These are phyloP conservation scores for Blastomyces emzantsi DNA, from an alignment of 2,329 filamentous ascomycete genomes.

Conservation along the genomic window DNA sequence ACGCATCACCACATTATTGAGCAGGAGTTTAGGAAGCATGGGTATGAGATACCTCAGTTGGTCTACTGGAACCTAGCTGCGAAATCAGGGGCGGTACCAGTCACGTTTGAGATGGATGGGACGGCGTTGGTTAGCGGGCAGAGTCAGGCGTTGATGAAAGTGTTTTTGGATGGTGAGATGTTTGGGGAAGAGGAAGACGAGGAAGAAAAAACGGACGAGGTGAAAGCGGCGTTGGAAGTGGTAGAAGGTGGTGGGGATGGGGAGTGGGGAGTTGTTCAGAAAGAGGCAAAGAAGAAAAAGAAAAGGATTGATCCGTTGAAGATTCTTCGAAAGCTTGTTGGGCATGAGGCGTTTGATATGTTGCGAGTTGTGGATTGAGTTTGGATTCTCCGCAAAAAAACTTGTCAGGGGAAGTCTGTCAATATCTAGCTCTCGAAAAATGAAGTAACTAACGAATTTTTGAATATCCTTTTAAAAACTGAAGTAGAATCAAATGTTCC, in stretches of 20 bases:
- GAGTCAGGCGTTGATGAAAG: constrained; percentile 47
- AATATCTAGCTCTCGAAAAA: neutral
- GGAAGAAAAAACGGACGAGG: constrained; percentile 23
- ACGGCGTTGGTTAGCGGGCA: constrained; percentile 14
- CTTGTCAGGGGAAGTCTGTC: neutral
- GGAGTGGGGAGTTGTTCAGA: neutral
- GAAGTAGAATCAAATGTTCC: neutral
- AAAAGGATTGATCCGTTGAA: constrained; percentile 29
- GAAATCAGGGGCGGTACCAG: constrained; percentile 3
- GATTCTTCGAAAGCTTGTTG: constrained; percentile 44
- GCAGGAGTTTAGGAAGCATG: constrained; percentile 37
- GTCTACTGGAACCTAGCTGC: constrained; percentile 25
- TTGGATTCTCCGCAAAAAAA: neutral
- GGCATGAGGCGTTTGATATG: constrained; percentile 49
- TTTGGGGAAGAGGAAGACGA: constrained; percentile 23
- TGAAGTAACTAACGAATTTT: neutral
- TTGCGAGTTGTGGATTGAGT: constrained; percentile 46
- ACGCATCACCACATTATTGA: constrained; percentile 46
- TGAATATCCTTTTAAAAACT: neutral
- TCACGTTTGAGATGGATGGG: constrained; percentile 13
- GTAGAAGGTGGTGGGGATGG: constrained; percentile 6
- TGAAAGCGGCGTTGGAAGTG: constrained; percentile 19
- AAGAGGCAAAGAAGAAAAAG: constrained; percentile 18
- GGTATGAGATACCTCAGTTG: constrained; percentile 52
- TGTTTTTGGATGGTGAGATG: constrained; percentile 44